These are phyloP conservation scores for Ustilago nuda DNA, from an alignment of 1,284 basidiomycete genomes.

Conservation along the genomic window DNA sequence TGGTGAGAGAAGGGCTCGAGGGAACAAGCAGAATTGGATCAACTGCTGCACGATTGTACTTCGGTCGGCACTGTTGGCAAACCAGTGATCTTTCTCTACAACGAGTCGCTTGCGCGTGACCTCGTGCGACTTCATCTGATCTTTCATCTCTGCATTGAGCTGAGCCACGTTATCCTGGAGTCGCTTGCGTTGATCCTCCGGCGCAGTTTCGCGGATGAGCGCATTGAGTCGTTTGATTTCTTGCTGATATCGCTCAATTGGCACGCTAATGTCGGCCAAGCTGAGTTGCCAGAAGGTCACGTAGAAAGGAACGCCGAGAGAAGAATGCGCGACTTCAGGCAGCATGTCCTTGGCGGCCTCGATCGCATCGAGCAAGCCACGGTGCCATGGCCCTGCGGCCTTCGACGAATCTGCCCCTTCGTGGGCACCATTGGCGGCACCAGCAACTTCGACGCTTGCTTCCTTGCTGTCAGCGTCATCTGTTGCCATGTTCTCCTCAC, in stretches of 20 bases:
- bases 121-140: slow-evolving; percentile 78
- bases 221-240: slow-evolving; percentile 58
- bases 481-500: slow-evolving; percentile 4
- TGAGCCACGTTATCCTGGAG: slow-evolving; percentile 61
- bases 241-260: slow-evolving; percentile 66
- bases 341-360: slow-evolving; percentile 51
- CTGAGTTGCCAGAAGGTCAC: slow-evolving; percentile 68
- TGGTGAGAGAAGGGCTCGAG: slow-evolving; percentile 88
- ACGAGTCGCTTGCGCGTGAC: slow-evolving; percentile 81
- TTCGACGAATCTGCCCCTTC: neutral
- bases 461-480: neutral
- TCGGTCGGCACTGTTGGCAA: slow-evolving; percentile 70
- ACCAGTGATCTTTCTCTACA: slow-evolving; percentile 89
- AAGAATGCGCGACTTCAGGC: slow-evolving; percentile 40
- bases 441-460: neutral
- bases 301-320: slow-evolving; percentile 61
- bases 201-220: slow-evolving; percentile 50
- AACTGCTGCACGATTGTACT: slow-evolving; percentile 70
- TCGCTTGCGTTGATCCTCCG: slow-evolving; percentile 58
- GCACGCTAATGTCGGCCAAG: slow-evolving; percentile 66
- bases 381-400: slow-evolving; percentile 51
- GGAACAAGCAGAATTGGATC: slow-evolving; percentile 91
- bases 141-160: slow-evolving; percentile 76
- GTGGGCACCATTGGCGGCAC: neutral
- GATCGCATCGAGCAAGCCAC: slow-evolving; percentile 57